Evolutionary conservation across 331 rosid species (phyloP).

Genomic region (Acacia pycnantha): DNA sequence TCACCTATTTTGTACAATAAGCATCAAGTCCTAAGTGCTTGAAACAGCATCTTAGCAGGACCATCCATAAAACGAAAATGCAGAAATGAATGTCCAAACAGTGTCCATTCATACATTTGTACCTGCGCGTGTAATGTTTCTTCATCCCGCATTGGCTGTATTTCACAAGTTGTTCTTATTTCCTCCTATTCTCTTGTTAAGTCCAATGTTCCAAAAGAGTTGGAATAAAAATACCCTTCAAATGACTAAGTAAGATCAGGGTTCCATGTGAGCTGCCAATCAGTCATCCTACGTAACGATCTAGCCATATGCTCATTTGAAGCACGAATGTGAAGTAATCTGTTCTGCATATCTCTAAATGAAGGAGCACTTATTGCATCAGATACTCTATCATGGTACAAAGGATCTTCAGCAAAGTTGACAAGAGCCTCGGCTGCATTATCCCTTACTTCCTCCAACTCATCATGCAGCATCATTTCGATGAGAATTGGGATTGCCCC

Average conservation of each 20-base stretch:
- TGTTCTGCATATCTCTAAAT: conserved; percentile 42
- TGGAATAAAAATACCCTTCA: conserved; percentile 22
- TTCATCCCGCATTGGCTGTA: background rate
- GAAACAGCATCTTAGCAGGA: background rate
- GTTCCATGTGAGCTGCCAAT: conserved; percentile 32
- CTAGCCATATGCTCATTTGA: conserved; percentile 35
- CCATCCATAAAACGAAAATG: background rate
- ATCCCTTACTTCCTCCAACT: conserved; percentile 42
- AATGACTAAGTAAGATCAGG: conserved; percentile 30
- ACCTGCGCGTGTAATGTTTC: background rate
- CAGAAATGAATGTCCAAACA: background rate
- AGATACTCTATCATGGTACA: conserved; percentile 34
- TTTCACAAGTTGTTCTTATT: background rate
- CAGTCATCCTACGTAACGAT: conserved; percentile 39
- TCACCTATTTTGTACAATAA: background rate
- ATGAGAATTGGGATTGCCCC: conserved; percentile 50
- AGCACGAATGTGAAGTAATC: conserved; percentile 31
- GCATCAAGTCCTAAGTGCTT: background rate
- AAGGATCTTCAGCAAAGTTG: conserved; percentile 48
- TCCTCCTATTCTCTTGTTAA: no score
- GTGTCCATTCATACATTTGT: background rate
- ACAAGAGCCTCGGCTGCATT: conserved; percentile 58
- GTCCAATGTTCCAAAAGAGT: background rate
- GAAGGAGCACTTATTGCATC: conserved; percentile 40
- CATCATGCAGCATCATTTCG: conserved; percentile 40